phyloP scores from a whole-genome alignment of 1,139 yeast genomes.

The Candida pseudoviswanathii region DNA sequence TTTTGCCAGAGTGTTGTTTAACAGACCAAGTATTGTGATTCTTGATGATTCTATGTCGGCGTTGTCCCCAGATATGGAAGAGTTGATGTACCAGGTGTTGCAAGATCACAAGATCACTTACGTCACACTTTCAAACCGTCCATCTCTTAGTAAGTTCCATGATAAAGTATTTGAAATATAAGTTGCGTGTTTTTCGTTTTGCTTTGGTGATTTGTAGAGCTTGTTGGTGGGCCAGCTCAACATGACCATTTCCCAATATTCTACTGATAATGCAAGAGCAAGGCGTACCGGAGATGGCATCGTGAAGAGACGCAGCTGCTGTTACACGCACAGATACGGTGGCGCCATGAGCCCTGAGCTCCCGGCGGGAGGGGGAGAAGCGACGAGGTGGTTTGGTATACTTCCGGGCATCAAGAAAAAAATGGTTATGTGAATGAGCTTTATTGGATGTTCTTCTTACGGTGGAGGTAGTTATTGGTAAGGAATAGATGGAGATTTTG shows the following conservation, averaged over 20 bases:
- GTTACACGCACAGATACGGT: too few relatives aligned
- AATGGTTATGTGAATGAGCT: too few relatives aligned
- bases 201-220: neutral
- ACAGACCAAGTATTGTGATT: conserved; percentile 78
- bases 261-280: neutral
- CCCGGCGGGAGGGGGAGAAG: too few relatives aligned
- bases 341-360: too few relatives aligned
- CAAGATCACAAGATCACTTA: conserved; percentile 72
- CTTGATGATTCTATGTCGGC: conserved; percentile 95
- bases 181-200: neutral
- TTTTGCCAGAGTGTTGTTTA: conserved; percentile 84
- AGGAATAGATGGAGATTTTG: too few relatives aligned
- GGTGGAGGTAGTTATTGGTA: too few relatives aligned
- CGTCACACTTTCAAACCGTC: conserved; percentile 84
- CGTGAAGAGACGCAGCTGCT: too few relatives aligned
- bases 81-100: conserved; percentile 76
- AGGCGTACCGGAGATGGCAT: too few relatives aligned
- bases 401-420: too few relatives aligned
- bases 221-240: too few relatives aligned
- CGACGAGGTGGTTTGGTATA: too few relatives aligned
- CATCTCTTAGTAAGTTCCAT: conserved; percentile 83
- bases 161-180: conserved; percentile 66
- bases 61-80: conserved; percentile 90
- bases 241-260: neutral
- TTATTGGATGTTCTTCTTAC: too few relatives aligned